phyloP scores from a whole-genome alignment of 306 rosid species.

The Argentina anserina region DNA sequence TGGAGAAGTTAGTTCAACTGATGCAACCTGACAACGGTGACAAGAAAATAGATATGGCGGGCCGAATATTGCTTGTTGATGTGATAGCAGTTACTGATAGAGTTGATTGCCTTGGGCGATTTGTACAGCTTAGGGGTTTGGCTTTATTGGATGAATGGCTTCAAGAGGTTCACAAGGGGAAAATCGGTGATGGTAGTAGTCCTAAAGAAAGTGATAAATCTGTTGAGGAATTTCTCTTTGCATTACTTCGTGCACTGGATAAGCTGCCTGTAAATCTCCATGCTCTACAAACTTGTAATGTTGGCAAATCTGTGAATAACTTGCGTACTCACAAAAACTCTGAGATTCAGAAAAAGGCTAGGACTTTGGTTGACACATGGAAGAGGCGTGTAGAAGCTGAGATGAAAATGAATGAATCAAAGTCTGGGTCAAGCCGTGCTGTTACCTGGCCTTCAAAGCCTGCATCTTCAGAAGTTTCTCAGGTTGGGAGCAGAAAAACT shows the following conservation, averaged over 20 bases:
- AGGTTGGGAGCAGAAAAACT: slow-evolving; percentile 48
- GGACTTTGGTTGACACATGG: slow-evolving; percentile 83
- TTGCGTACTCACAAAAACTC: slow-evolving; percentile 66
- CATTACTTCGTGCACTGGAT: slow-evolving; percentile 74
- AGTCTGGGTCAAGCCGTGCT: slow-evolving; percentile 54
- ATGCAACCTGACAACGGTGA: slow-evolving; percentile 61
- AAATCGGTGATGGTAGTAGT: slow-evolving; percentile 57
- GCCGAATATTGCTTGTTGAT: slow-evolving; percentile 67
- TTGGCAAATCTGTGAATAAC: slow-evolving; percentile 84
- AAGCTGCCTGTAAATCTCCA: slow-evolving; percentile 75
- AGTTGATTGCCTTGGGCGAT: slow-evolving; percentile 58
- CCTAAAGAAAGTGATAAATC: slow-evolving; percentile 60
- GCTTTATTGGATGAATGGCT: slow-evolving; percentile 90
- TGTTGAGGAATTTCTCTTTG: slow-evolving; percentile 75
- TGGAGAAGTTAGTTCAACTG: slow-evolving; percentile 74
- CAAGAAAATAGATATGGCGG: slow-evolving; percentile 68
- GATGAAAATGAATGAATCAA: slow-evolving; percentile 65
- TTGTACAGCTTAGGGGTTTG: slow-evolving; percentile 72
- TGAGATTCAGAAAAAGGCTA: slow-evolving; percentile 79
- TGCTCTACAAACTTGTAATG: slow-evolving; percentile 61
- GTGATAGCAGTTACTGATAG: slow-evolving; percentile 75
- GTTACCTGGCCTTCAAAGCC: slow-evolving; percentile 56
- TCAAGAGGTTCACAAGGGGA: slow-evolving; percentile 79
- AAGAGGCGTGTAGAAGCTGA: slow-evolving; percentile 93
- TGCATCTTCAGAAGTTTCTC: slow-evolving; percentile 54